Base-by-base conservation (phyloP, 768 basidiomycete species). In the Mycena haematopus region DNA sequence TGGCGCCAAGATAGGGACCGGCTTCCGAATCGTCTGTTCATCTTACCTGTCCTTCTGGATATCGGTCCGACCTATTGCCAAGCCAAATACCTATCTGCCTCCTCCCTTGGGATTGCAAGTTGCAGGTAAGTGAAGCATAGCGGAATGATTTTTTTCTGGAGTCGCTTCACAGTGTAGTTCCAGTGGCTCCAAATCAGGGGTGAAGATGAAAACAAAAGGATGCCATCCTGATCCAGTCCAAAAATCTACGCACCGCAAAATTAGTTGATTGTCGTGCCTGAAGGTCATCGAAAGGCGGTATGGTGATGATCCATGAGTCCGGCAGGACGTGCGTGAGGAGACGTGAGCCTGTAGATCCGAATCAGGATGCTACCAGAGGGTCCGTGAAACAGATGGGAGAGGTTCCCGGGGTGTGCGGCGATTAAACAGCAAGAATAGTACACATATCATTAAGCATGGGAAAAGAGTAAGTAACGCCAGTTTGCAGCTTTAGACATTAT, bases 331-430 rank as follows among this genome's bases (percentile, higher is more conserved):
- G 45, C 15, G 52, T 15, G 36, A 42, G 40, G 10, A 17, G 25
- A 15, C 10, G 56, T 42, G 47, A 10, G 47, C 36, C 9, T 19
- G 10, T 6, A 56, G 44, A 65, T 60, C 63, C 54, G 33, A 52
- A 65, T 59, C 58, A 56, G 51, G 58, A 56, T 40, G 38, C 52
- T 1, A 33, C 29, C 6, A 49, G 53, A 56, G 31, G 42, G 9
- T 42, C 27, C 31, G 8, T 60, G 63, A 65, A 64, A 63, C 62
- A 57, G 62, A 63, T 58, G 14, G 36, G 19, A 42, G 21, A 24
- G 11, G n/a, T 2, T 13, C 14, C 62, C 58, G 53, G 49, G 29
- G 7, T 1, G n/a, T 7, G 47, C 63, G 63, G 63, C 15, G 63
- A 65, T 65, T 60, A 47, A n/a, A 35, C 27, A 49, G 44, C 55